Base-by-base conservation (phyloP, 345 rosid species). In the Acer saccharum region DNA sequence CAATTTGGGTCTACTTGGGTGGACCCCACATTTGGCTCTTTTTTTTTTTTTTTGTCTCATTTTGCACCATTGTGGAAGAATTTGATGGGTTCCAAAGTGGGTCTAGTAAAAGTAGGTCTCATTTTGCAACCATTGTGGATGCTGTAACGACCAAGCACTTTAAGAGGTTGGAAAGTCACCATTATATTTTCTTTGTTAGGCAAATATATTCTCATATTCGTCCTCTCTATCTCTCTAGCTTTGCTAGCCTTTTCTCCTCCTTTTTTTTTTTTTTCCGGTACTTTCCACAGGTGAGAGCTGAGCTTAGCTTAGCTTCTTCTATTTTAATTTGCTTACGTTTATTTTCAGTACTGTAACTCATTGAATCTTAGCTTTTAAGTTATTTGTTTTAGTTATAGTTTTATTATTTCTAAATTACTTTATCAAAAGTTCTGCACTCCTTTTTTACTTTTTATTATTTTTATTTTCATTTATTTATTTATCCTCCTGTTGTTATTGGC, bases 321-420 rank as follows among this genome's bases (percentile, higher is more conserved):
- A 11, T 29, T 58, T 48, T 16, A 6, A 1, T 17, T 54, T 43
- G 60, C 83, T 73, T 64, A 48, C 77, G 70, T 74, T 32, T 29
- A n/a, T 64, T 39, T 65, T 32, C 62, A 32, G 16, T 41, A 3
- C 62, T 10, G 29, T 61, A 70, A 62, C 81, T 81, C 86, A 69
- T 65, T 84, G 86, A 90, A 83, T 73, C 97, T 90, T 92, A 86
- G 82, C 85, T 66, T 77, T 25, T 83, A 85, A 88, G 93, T 69
- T 86, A 25, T 86, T 76, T 20, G 25, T 58, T 58, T 18, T 58
- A 0, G 68, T 79, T 81, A 1, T 70, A 35, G 68, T 79, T 81
- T 43, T 70, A 35, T 74, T 21, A 32, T 6, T 77, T 80, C 39
- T 27, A 67, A 78, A 63, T 65, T 44, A 65, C 75, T 73, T 83